Base-by-base conservation (phyloP, 495 filamentous ascomycete genomes). In the Glarea lozoyensis region DNA sequence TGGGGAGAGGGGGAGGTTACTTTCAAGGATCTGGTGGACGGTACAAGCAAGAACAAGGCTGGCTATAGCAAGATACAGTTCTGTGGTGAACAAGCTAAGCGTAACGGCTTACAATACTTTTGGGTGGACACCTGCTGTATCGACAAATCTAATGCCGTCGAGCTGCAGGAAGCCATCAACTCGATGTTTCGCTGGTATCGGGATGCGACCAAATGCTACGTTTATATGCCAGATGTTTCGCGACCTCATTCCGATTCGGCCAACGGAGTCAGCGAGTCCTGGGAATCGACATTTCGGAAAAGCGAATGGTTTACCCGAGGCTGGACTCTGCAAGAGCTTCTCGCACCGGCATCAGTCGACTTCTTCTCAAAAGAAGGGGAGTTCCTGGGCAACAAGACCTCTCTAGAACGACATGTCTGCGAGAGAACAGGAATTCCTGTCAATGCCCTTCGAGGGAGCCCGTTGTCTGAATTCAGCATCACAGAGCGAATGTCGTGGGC, bases 81-180 rank as follows among this genome's bases (percentile, higher is more conserved):
- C 25, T 63, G 63, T 39, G 41, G 29, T 21, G 35, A 13, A 4
- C 34, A 42, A 40, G 54, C 61, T 9, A 11, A 21, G 1, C 10
- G 18, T 10, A 40, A 53, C 13, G 37, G 43, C 10, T 50, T 48
- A 4, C 18, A 55, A 11, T 65, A 56, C 45, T 47, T 54, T 0
- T 68, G 62, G 64, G 46, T 68, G 3, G 64, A 68, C 46, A 68
- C 64, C 1, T 66, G 62, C 40, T 67, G 64, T 41, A 67, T 52
- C 41, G 41, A 55, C 20, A 55, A 55, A 40, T 35, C 25, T 4
- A 55, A 45, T 41, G 49, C 41, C 43, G 59, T 59, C 6, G 61
- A 51, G 42, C 46, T 65, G 2, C 46, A 37, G 12, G 60, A 66
- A 29, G 49, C 62, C 10, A 61, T 67, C 24, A 64, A 65, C 40